Base-by-base conservation (phyloP, 2,329 filamentous ascomycete species). In the Exophiala sp. region DNA sequence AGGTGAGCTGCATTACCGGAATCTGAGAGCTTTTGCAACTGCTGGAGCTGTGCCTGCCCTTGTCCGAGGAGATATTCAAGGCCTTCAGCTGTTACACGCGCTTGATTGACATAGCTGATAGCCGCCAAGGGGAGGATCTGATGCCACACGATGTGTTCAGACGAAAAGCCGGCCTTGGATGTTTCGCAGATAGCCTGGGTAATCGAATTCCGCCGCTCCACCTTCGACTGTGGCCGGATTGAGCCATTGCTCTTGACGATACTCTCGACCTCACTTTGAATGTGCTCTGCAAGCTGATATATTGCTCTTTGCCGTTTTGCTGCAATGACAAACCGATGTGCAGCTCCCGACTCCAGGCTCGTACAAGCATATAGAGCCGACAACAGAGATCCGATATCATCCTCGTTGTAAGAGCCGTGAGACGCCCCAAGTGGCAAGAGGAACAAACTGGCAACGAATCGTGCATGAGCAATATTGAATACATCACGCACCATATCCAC, bases 1-100 rank as follows among this genome's bases (percentile, higher is more conserved):
- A n/a, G 18, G 10, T 14, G 32, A 11, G 47, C 24, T 10, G 29
- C 35, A 11, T 3, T 11, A 12, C 24, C 41, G 18, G 29, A 29
- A 2, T 48, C 18, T 35, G 88, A 81, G n/a, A 87, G 72, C 20
- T 72, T 71, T 61, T 84, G 78, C 50, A 91, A 75, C 41, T 83
- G 80, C 0, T 78, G 72, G 1, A 87, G 68, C 63, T 88, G 75
- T 9, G 72, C 60, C 50, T 74, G 71, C 62, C 82, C 80, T 21
- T 78, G 69, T 2, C 78, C 72, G 0, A 81, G 79, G 5, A 91
- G 76, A 70, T 82, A 90, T 65, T 91, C 86, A 12, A 90, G 74
- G 1, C 85, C 77, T 71, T 88, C 85, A 2, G 85, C 82, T 65
- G 91, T 89, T 77, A 86, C 75, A 64, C 88, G 81, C 1, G 81